Evolutionary conservation across 164 flowering plant genomes (phyloP).

Genomic region (Macadamia integrifolia): DNA sequence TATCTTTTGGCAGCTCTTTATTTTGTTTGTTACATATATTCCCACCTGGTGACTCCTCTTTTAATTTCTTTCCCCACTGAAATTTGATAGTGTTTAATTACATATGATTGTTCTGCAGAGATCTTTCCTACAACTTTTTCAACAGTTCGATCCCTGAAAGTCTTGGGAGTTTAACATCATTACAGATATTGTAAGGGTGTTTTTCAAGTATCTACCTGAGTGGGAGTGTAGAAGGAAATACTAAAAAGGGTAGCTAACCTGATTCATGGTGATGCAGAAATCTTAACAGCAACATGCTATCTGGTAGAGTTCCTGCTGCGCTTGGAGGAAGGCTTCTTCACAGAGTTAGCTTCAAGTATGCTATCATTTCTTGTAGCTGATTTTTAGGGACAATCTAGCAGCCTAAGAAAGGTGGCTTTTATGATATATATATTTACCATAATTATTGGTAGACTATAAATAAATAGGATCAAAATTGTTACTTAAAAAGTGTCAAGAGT

Average conservation of each 20-base stretch:
- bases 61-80: not conserved
- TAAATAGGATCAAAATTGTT: too few relatives aligned
- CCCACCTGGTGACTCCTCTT: not conserved
- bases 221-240: not conserved
- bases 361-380: not conserved
- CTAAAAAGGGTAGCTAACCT: conserved; percentile 6
- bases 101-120: conserved; percentile 44
- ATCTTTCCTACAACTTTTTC: conserved; percentile 79
- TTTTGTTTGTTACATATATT: not conserved
- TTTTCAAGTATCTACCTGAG: conserved; percentile 7
- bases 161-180: conserved; percentile 68
- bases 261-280: conserved; percentile 52
- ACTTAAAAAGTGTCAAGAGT: not conserved
- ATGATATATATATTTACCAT: too few relatives aligned
- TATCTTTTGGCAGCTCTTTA: too few relatives aligned
- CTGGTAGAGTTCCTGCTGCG: conserved; percentile 78
- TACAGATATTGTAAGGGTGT: conserved; percentile 64
- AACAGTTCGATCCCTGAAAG: conserved; percentile 95
- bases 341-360: conserved; percentile 97
- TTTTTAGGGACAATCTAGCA: not conserved
- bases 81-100: conserved; percentile 4
- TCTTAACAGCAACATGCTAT: conserved; percentile 81
- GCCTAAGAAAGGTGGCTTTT: not conserved
- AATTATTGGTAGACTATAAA: too few relatives aligned
- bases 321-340: conserved; percentile 90